Base-by-base conservation (phyloP, 306 rosid species). In the Quillaja saponaria region DNA sequence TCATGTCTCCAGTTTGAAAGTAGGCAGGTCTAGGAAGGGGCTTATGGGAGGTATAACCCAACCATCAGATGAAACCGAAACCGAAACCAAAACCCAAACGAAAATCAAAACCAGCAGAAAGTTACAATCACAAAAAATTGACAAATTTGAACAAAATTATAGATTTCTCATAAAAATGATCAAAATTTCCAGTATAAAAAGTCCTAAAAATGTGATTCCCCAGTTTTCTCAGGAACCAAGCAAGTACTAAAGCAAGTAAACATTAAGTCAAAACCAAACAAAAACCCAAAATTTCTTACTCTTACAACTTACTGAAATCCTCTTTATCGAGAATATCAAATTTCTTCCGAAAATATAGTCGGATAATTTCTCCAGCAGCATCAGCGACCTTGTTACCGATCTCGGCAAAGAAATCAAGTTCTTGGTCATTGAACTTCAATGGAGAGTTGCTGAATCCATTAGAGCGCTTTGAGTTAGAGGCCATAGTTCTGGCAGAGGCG, bases 361-460 rank as follows among this genome's bases (percentile, higher is more conserved):
- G 71, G 51, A 84, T 87, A 0, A 88, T 85, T 58, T 76, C 76
- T 13, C 98, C 95, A 34, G 96, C 85, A 20, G 96, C 95, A n/a
- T 92, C 95, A 15, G 98, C 95, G 14, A 71, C 80, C 63, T 68
- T 71, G 73, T 76, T 81, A 53, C 83, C 96, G 18, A 86, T 81
- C 17, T 76, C 72, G 25, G 78, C 66, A 58, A 88, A 82, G 41
- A 50, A 84, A 56, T 72, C 76, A 7, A 85, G 80, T 13, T 87
- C 79, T 12, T 14, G 53, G 21, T 38, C 63, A 7, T 44, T 41
- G 3, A 67, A 35, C 38, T 49, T 71, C 4, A 40, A 54, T 4
- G 68, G 39, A 1, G 51, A 49, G 10, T 58, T 6, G 18, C 40
- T 50, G 20, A 64, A 58, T 4, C 74, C 74, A 31, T 60, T 49